Conservation (phyloP, 2,329 filamentous ascomycete genomes). For the Akanthomyces uredinophilus region DNA sequence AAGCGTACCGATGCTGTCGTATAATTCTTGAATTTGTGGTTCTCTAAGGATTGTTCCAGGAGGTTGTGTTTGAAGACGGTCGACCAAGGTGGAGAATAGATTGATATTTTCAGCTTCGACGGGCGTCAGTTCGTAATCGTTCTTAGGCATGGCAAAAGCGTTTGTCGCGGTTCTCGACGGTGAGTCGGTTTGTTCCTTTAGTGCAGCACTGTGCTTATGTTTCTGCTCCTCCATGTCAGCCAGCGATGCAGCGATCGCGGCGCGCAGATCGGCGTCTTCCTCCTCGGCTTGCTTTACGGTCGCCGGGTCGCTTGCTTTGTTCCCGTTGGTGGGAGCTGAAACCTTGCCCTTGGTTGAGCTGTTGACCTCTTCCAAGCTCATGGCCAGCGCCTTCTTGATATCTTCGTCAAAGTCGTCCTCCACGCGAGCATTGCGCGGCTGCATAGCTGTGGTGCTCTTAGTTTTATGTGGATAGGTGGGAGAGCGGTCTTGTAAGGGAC, state of each 20-base stretch:
- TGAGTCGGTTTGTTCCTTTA: slow-evolving; percentile 70
- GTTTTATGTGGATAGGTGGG: slow-evolving; percentile 56
- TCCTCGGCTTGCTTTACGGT: slow-evolving; percentile 59
- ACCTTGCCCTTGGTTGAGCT: slow-evolving; percentile 69
- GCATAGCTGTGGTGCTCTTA: slow-evolving; percentile 66
- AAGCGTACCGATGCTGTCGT: slow-evolving; percentile 91
- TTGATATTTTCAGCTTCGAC: slow-evolving; percentile 98
- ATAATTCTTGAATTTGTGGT: slow-evolving; percentile 95
- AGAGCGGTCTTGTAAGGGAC: slow-evolving; percentile 44
- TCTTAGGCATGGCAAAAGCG: slow-evolving; percentile 64
- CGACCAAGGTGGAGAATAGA: slow-evolving; percentile 87
- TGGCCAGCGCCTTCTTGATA: slow-evolving; percentile 84
- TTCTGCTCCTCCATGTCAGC: slow-evolving; percentile 99
- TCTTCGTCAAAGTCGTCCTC: slow-evolving; percentile 94
- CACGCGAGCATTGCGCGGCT: slow-evolving; percentile 80
- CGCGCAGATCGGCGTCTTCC: slow-evolving; percentile 88
- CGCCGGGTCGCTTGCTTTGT: slow-evolving; percentile 33
- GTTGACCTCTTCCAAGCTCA: slow-evolving; percentile 93
- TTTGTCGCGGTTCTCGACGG: slow-evolving; percentile 33
- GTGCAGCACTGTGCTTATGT: slow-evolving; percentile 74
- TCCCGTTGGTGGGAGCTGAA: slow-evolving; percentile 44
- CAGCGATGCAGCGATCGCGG: slow-evolving; percentile 89
- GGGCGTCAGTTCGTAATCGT: slow-evolving; percentile 88
- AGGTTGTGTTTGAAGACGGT: slow-evolving; percentile 89
- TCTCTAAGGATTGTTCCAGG: slow-evolving; percentile 94